Evolutionary conservation across 2,329 filamentous ascomycete species (phyloP), one percentile per base, ranked within the genome.

Genomic region (Nothophaeocryptopus gaeumannii): DNA sequence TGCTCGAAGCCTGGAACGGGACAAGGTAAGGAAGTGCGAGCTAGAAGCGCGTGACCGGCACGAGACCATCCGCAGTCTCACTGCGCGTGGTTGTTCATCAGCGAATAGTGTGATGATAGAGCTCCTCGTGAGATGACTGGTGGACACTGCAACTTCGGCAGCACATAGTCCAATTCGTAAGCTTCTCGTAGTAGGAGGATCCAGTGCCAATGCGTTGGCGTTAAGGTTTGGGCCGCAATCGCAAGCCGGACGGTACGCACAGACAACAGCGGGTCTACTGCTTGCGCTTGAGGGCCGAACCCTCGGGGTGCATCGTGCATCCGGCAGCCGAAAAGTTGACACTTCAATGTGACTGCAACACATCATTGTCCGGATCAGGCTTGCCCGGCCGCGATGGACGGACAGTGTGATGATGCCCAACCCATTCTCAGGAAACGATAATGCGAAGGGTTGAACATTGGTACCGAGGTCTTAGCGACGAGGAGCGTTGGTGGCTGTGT

Each of bases 211-310:
- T 50, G 31, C 47, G 36, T 44, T 39, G 50, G 52, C 54, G 52
- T 59, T 58, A 53, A 58, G 55, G 59, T 57, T 60, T 56, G 53
- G 48, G 54, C 55, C 49, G 45, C 43, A 43, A 51, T 40, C 34
- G 53, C 20, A 26, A 26, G 20, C 47, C 51, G 52, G 33, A 53
- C 56, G 50, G 51, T 38, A 33, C 39, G 52, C 49, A 51, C 42
- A 43, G 48, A 41, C 31, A 31, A 39, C 4, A 26, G 20, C 20
- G 20, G 20, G 20, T 26, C 20, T 26, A 15, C 33, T 45, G 40
- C 29, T 37, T 15, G 37, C 43, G 52, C 33, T n/a, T 35, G 36
- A 47, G 50, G 55, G 42, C 56, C 56, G 56, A 53, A 50, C 56
- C 56, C 47, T 53, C 42, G 33, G 36, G 9, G 30, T 45, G 44